Conservation (phyloP, 169 alveolate genomes). For the Babesia gibsoni region DNA sequence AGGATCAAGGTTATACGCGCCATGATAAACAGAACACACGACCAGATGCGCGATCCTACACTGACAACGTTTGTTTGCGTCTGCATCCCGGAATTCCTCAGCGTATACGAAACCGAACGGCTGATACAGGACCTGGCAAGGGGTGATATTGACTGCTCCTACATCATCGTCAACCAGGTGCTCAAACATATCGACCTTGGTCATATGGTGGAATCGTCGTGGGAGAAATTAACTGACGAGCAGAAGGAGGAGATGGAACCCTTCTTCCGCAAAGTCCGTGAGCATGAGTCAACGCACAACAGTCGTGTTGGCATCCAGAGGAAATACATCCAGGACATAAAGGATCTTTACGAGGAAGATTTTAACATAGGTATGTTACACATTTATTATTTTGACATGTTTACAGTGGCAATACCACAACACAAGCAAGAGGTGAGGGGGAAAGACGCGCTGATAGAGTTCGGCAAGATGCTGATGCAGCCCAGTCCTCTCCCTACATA, state of each 20-base stretch:
- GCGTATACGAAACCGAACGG: constrained; percentile 98
- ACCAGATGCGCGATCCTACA: constrained; percentile 58
- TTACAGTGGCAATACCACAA: constrained; percentile 78
- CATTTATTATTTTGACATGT: not conserved
- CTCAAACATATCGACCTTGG: constrained; percentile 65
- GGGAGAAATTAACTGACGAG: constrained; percentile 30
- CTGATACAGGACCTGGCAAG: constrained; percentile 93
- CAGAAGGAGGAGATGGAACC: not conserved
- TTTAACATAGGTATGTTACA: constrained; percentile 88
- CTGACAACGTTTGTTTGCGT: constrained; percentile 97
- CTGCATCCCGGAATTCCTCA: constrained; percentile 98
- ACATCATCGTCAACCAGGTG: constrained; percentile 96
- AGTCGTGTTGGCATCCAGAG: constrained; percentile 89
- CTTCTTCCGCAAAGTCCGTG: constrained; percentile 49
- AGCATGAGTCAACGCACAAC: constrained; percentile 61
- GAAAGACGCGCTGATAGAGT: constrained; percentile 59
- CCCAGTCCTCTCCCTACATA: constrained; percentile 69
- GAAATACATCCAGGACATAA: constrained; percentile 91
- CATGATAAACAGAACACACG: constrained; percentile 47
- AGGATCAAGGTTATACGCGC: constrained; percentile 25
- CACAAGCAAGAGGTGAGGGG: constrained; percentile 89
- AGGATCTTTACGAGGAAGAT: constrained; percentile 92
- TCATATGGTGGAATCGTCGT: constrained; percentile 16
- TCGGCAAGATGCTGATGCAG: constrained; percentile 65
- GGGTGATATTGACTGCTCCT: constrained; percentile 91